Evolutionary conservation across 108 stramenopile genomes (phyloP).

Genomic region (Pseudonitzschia multistriata): DNA sequence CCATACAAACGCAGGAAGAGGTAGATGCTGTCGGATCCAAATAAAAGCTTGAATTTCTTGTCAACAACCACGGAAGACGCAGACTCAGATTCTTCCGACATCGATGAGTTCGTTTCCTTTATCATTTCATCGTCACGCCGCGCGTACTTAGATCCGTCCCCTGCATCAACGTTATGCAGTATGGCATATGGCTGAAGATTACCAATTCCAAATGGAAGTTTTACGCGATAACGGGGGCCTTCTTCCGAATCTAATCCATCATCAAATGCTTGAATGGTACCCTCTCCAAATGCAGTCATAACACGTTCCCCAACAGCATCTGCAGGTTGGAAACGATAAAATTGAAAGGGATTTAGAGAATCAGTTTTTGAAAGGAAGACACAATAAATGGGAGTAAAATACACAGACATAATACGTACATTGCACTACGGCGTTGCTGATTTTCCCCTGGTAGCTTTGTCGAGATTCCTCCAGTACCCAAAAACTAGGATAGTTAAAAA

Average conservation of each 20-base stretch:
- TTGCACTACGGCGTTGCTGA: conserved; percentile 41
- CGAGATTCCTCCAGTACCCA: conserved; percentile 51
- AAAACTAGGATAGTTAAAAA: conserved; percentile 60
- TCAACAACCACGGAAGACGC: conserved; percentile 24
- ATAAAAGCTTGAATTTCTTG: conserved; percentile 56
- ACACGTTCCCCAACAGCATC: conserved; percentile 67
- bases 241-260: conserved; percentile 23
- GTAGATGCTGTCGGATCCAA: conserved; percentile 73
- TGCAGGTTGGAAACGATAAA: conserved; percentile 9
- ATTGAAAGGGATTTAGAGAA: too few species aligned
- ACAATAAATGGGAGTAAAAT: neutral
- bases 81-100: conserved; percentile 11
- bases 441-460: conserved; percentile 32
- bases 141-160: conserved; percentile 34
- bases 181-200: conserved; percentile 60
- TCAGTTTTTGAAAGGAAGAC: neutral
- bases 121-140: conserved; percentile 44
- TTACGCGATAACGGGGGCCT: conserved; percentile 53
- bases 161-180: conserved; percentile 42
- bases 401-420: conserved; percentile 38
- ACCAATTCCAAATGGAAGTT: conserved; percentile 69
- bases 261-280: conserved; percentile 52
- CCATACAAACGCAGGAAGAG: conserved; percentile 72
- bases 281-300: conserved; percentile 70
- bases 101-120: conserved; percentile 29